Base-by-base conservation (phyloP, 192 early-diverging fungal genomes). In the Geosiphon pyriformis region DNA sequence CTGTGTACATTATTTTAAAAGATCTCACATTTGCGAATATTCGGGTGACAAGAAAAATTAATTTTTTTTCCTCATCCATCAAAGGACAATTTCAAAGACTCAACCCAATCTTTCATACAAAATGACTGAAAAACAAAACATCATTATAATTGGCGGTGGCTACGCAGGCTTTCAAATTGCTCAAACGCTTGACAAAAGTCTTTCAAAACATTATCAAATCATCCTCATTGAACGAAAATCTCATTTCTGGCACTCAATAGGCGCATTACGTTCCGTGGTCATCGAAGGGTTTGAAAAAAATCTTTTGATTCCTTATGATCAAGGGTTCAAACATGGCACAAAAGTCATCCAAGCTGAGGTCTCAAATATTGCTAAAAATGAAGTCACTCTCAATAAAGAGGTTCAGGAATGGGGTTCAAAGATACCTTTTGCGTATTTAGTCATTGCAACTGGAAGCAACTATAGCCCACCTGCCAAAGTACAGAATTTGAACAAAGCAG, bases 161-260 rank as follows among this genome's bases (percentile, higher is more conserved):
- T 85, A 77, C 54, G 85, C 78, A 4, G 85, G 85, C 12, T 61
- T 74, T 7, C 61, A 50, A 0, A 49, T 74, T 11, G 83, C 82
- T 47, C 71, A 68, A 57, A 65, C 59, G 18, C 71, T 87, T 4
- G 74, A 79, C 18, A 70, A 51, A 18, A 34, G 65, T 34, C 61
- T 73, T 4, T 63, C 72, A 35, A 71, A 74, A 1, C 66, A 76
- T 1, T 60, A 79, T 17, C 78, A 72, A 25, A 78, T 87, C 18
- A 80, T 82, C 29, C 70, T 87, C 22, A 74, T 87, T 8, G 83
- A 87, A 69, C 60, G 75, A 57, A 74, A 69, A 71, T 69, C 74
- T 51, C 83, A 87, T 74, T 82, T 81, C 64, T 82, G 77, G 59
- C 83, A 87, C 61, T 69, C 69, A 2, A 64, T 85, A 29, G 85